phyloP scores from a whole-genome alignment of 345 rosid genomes.

The Arabidopsis arenosa region DNA sequence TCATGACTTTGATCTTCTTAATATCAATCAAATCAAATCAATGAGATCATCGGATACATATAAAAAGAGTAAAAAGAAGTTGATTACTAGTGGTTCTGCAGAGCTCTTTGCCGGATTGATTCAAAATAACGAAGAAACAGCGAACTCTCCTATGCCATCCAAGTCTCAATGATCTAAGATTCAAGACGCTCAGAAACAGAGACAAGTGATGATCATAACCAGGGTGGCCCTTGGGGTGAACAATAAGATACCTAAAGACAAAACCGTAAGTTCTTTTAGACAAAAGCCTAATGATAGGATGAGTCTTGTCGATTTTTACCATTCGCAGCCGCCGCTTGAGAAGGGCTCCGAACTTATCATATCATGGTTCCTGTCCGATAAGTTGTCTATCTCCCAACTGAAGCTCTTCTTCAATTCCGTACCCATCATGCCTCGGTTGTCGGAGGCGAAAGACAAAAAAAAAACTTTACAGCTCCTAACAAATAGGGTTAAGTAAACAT shows the following conservation, averaged over 20 bases:
- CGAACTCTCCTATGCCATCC: slow-evolving; percentile 6
- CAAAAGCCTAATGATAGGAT: background rate
- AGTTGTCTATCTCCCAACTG: background rate
- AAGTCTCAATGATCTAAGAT: background rate
- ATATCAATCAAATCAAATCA: background rate
- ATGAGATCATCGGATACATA: background rate
- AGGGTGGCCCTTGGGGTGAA: too few relatives aligned
- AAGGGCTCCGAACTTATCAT: background rate
- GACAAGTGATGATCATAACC: too few relatives aligned
- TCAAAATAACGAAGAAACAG: background rate
- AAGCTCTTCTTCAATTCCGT: background rate
- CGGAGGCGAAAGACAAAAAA: too few relatives aligned
- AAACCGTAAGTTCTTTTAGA: too few relatives aligned
- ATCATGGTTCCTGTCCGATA: background rate
- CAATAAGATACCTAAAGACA: too few relatives aligned
- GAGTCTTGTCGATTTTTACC: background rate
- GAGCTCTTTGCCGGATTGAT: slow-evolving; percentile 23
- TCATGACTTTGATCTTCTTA: too few relatives aligned
- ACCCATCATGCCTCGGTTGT: background rate
- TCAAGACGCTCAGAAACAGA: too few relatives aligned
- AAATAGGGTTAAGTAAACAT: too few relatives aligned
- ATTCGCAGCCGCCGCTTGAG: background rate
- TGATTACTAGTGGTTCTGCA: background rate
- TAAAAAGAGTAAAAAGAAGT: background rate
- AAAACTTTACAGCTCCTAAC: too few relatives aligned